Conservation (phyloP, 2,329 filamentous ascomycete genomes). For the Phialophora macrospora region DNA sequence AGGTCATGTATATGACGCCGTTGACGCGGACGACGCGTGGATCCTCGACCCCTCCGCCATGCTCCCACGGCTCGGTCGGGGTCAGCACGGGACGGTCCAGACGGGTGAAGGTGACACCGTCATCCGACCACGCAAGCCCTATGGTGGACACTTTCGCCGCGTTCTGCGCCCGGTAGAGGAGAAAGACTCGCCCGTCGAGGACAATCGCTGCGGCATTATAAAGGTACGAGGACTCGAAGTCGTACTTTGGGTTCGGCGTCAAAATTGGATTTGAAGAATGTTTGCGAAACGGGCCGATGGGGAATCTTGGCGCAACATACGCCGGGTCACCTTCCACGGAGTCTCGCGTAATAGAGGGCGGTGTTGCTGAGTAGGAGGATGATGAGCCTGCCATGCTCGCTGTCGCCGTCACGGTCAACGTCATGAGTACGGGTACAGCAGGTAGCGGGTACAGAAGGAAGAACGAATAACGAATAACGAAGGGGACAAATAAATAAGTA, state of each 20-base stretch:
- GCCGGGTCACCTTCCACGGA: slow-evolving; percentile 39
- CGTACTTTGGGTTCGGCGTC: slow-evolving; percentile 29
- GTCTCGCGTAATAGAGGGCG: slow-evolving; percentile 22
- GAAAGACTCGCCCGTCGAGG: slow-evolving; percentile 39
- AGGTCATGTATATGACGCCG: slow-evolving; percentile 47
- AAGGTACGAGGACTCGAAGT: slow-evolving; percentile 36
- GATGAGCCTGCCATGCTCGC: background rate
- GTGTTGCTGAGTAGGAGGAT: background rate
- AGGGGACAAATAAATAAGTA: background rate
- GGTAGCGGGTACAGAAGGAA: too few species aligned
- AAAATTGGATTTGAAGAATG: slow-evolving; percentile 40
- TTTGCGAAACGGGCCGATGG: slow-evolving; percentile 41
- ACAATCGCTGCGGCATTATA: slow-evolving; percentile 39
- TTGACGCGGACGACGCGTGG: slow-evolving; percentile 46
- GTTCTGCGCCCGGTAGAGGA: slow-evolving; percentile 48
- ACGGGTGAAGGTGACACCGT: slow-evolving; percentile 46
- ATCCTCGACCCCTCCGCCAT: slow-evolving; percentile 44
- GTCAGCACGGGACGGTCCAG: slow-evolving; percentile 43
- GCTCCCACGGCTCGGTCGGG: slow-evolving; percentile 44
- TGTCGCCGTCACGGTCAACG: background rate
- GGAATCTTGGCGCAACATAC: slow-evolving; percentile 40
- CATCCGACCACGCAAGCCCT: slow-evolving; percentile 46
- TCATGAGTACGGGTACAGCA: too few species aligned
- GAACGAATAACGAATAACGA: background rate
- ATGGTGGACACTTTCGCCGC: slow-evolving; percentile 43